These are phyloP conservation scores for Volvox carteri DNA, from an alignment of 163 green algal species.

Conservation along the genomic window DNA sequence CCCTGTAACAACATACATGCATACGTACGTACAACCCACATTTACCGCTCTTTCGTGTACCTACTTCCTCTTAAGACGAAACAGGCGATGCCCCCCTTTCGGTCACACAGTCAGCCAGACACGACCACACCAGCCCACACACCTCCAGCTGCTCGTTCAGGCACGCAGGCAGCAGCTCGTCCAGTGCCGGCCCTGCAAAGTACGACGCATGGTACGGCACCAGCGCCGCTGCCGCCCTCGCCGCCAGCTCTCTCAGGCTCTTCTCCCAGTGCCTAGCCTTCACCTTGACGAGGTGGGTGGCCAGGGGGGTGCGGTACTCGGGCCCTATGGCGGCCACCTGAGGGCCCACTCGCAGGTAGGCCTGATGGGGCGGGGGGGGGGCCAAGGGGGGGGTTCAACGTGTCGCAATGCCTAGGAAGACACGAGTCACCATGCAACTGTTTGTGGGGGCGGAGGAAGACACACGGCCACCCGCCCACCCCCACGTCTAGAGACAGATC, in stretches of 20 bases:
- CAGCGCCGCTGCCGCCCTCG: constrained; percentile 79
- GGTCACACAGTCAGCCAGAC: too few relatives aligned
- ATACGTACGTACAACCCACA: too few relatives aligned
- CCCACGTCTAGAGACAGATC: background rate
- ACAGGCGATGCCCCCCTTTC: too few relatives aligned
- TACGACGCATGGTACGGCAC: constrained; percentile 64
- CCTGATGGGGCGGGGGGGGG: constrained; percentile 57
- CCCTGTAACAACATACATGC: too few relatives aligned
- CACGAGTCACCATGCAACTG: too few relatives aligned
- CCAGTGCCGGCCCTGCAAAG: constrained; percentile 63
- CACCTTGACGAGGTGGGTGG: constrained; percentile 81
- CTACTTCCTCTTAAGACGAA: too few relatives aligned
- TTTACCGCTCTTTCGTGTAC: too few relatives aligned
- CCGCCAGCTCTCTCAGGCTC: constrained; percentile 83
- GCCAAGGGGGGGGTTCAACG: background rate
- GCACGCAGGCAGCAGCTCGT: constrained; percentile 75
- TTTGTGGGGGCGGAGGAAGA: too few relatives aligned
- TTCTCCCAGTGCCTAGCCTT: constrained; percentile 94
- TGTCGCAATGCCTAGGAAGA: too few relatives aligned
- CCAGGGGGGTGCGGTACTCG: constrained; percentile 80
- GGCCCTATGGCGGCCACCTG: constrained; percentile 76
- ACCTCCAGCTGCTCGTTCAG: constrained; percentile 67
- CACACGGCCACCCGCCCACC: background rate
- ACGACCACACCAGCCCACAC: too few relatives aligned
- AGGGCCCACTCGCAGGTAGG: constrained; percentile 86